Percentiles rank a stretch among this genome's conserved stretches.
Conservation (phyloP, 2,329 filamentous ascomycete genomes). For the Malbranchea zuffiana region DNA sequence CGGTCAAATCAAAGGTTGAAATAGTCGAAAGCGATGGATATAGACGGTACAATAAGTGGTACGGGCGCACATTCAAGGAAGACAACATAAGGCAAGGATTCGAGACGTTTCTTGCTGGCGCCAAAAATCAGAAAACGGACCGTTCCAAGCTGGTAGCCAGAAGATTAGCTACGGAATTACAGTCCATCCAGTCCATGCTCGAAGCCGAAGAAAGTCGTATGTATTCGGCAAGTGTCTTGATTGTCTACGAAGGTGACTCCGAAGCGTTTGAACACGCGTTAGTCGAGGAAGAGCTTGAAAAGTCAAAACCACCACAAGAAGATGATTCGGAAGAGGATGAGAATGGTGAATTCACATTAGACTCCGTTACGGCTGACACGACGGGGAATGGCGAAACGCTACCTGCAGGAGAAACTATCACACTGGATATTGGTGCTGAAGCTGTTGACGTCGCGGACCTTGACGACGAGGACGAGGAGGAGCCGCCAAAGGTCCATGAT, state of each 20-base stretch:
- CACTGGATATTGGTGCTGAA: not conserved
- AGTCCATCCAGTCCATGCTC: slow-evolving; percentile 37
- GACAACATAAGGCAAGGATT: slow-evolving; percentile 49
- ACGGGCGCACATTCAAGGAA: slow-evolving; percentile 48
- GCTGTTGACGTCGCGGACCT: slow-evolving; percentile 18
- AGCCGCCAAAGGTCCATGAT: slow-evolving; percentile 56
- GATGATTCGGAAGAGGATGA: slow-evolving; percentile 13
- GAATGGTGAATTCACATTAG: not conserved
- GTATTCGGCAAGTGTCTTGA: slow-evolving; percentile 54
- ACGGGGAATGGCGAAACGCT: not conserved
- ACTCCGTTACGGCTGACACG: no score
- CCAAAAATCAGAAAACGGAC: slow-evolving; percentile 31
- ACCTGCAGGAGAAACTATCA: not conserved
- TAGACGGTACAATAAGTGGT: slow-evolving; percentile 54
- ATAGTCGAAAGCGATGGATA: slow-evolving; percentile 42
- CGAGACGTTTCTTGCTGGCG: slow-evolving; percentile 44
- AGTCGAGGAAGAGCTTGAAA: slow-evolving; percentile 22
- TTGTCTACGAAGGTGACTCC: slow-evolving; percentile 56
- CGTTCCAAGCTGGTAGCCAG: slow-evolving; percentile 35
- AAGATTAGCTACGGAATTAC: slow-evolving; percentile 34
- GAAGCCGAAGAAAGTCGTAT: slow-evolving; percentile 53
- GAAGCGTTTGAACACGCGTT: slow-evolving; percentile 43
- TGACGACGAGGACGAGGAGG: slow-evolving; percentile 45
- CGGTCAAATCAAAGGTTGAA: slow-evolving; percentile 36
- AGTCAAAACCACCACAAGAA: slow-evolving; percentile 10